These are phyloP conservation scores for Cardamine resedifolia DNA, from an alignment of 345 rosid species.

Conservation along the genomic window DNA sequence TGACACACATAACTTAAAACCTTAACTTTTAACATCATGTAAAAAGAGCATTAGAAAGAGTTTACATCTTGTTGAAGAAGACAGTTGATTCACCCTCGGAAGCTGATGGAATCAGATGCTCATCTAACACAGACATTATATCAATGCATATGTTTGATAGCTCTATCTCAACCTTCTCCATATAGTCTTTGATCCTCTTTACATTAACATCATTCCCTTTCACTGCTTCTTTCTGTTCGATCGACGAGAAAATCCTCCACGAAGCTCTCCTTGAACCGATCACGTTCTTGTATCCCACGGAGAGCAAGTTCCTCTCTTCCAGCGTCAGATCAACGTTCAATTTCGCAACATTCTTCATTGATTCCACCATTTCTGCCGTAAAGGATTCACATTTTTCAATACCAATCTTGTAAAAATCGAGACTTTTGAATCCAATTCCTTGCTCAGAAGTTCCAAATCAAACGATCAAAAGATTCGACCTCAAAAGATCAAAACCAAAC, in stretches of 20 bases:
- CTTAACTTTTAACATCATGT: neutral
- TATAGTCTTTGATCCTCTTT: conserved; percentile 54
- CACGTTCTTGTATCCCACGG: conserved; percentile 63
- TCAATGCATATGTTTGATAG: conserved; percentile 52
- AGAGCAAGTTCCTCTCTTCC: conserved; percentile 58
- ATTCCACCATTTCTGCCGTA: conserved; percentile 52
- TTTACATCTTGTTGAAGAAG: conserved; percentile 65
- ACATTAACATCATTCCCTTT: conserved; percentile 59
- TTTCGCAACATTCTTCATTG: conserved; percentile 55
- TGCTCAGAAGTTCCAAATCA: neutral
- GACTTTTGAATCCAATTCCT: neutral
- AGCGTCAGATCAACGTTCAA: conserved; percentile 54
- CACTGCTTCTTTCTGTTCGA: conserved; percentile 54
- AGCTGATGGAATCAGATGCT: conserved; percentile 66
- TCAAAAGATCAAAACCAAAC: conserved; percentile 6
- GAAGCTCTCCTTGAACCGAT: conserved; percentile 60
- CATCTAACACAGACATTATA: conserved; percentile 61
- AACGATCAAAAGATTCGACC: neutral
- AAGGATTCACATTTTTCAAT: neutral
- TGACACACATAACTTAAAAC: neutral
- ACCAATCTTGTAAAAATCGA: neutral
- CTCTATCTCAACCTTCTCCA: conserved; percentile 65
- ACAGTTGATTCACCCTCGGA: conserved; percentile 60
- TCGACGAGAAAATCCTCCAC: conserved; percentile 57
- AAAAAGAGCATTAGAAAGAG: conserved; percentile 13